Evolutionary conservation across 768 basidiomycete species (phyloP).

Genomic region (Mycena galericulata): DNA sequence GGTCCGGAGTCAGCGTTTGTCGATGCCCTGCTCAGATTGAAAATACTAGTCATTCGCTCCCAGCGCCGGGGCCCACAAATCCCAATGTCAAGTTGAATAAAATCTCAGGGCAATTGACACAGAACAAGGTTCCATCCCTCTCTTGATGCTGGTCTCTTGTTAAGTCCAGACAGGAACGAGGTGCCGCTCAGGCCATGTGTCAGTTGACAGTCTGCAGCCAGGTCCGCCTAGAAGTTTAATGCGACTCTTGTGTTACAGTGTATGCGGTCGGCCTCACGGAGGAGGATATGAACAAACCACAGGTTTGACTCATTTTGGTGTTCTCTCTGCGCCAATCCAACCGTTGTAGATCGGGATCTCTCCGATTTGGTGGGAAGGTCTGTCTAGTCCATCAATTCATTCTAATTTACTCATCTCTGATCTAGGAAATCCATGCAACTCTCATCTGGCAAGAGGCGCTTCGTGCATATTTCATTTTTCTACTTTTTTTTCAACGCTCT

Average conservation of each 20-base stretch:
- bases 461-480: slow-evolving; percentile 5
- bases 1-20: slow-evolving; percentile 33
- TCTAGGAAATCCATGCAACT: slow-evolving; percentile 87
- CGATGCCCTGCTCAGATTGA: background rate
- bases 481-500: too few relatives aligned
- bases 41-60: slow-evolving; percentile 56
- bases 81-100: slow-evolving; percentile 71
- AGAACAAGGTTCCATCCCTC: slow-evolving; percentile 70
- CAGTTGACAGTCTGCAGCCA: slow-evolving; percentile 40
- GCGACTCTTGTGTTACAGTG: slow-evolving; percentile 54
- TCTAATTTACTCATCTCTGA: background rate
- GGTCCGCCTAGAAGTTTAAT: background rate
- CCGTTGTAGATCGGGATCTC: slow-evolving; percentile 82
- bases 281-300: slow-evolving; percentile 87
- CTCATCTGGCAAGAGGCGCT: slow-evolving; percentile 69
- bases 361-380: slow-evolving; percentile 93
- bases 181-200: slow-evolving; percentile 91
- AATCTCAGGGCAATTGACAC: slow-evolving; percentile 78
- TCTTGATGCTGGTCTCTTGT: slow-evolving; percentile 3
- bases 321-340: slow-evolving; percentile 25
- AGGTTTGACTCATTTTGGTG: slow-evolving; percentile 56
- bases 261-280: slow-evolving; percentile 84
- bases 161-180: slow-evolving; percentile 58
- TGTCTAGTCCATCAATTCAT: slow-evolving; percentile 15
- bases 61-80: slow-evolving; percentile 46